Evolutionary conservation across 2,329 filamentous ascomycete species (phyloP).

Genomic region (Amauroascus niger): DNA sequence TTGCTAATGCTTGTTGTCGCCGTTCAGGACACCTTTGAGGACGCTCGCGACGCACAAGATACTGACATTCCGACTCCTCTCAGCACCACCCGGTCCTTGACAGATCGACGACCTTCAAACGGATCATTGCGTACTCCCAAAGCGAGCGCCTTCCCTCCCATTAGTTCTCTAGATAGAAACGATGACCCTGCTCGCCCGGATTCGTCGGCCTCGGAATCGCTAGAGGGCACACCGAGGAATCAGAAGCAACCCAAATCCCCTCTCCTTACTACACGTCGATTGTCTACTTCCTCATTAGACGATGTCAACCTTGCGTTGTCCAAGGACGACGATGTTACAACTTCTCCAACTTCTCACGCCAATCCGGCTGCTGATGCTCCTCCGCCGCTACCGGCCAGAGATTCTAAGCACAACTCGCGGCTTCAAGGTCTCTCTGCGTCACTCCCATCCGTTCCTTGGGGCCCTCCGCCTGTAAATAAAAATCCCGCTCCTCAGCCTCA

Average conservation of each 20-base stretch:
- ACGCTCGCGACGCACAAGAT: constrained; percentile 53
- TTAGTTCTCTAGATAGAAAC: constrained; percentile 11
- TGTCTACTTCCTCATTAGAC: constrained; percentile 51
- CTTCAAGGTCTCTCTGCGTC: constrained; percentile 57
- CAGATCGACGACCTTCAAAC: constrained; percentile 36
- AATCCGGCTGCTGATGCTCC: constrained; percentile 9
- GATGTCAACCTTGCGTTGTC: constrained; percentile 56
- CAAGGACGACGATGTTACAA: constrained; percentile 39
- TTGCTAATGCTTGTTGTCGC: constrained; percentile 14
- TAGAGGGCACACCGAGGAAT: constrained; percentile 30
- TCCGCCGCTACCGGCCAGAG: constrained; percentile 29
- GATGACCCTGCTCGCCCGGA: constrained; percentile 22
- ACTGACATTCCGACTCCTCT: constrained; percentile 23
- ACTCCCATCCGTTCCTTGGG: constrained; percentile 65
- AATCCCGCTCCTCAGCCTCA: constrained; percentile 31
- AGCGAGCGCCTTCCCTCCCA: constrained; percentile 25
- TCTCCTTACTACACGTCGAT: constrained; percentile 43
- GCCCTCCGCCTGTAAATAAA: constrained; percentile 44
- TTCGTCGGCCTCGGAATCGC: constrained; percentile 23
- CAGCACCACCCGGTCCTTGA: constrained; percentile 52
- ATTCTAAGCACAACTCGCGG: constrained; percentile 28
- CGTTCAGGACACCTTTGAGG: constrained; percentile 66
- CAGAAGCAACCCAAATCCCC: constrained; percentile 42
- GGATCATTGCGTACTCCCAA: constrained; percentile 32
- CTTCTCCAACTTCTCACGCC: constrained; percentile 8